Evolutionary conservation across 306 rosid genomes (phyloP), one percentile per base, ranked within the genome.

Genomic region (Medicago ruthenica): DNA sequence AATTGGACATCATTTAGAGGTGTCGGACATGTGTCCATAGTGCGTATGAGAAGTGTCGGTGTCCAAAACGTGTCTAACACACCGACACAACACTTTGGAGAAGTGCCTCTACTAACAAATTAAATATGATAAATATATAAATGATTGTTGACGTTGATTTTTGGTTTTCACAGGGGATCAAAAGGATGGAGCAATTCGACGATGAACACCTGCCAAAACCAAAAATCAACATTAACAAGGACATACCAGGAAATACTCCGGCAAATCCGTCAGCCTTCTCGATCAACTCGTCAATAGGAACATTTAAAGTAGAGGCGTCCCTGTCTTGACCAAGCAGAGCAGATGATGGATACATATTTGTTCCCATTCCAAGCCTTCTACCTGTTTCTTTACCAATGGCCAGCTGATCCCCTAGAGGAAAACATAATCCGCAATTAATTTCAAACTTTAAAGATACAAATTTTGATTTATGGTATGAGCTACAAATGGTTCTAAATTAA

Each of bases 251-350:
- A 90, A 94, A 94, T 13, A 95, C 98, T 68, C 97, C 98, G 0
- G 98, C 98, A 82, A 95, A 95, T 66, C 98, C 98, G 72, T 95
- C 98, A 11, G 98, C 98, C 82, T 89, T 92, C 87, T 94, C 97
- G 54, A 94, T 94, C 89, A 94, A 80, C 78, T 94, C 97, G 0
- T 92, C 98, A 24, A 92, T 87, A 7, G 97, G 98, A 78, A 90
- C 85, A 81, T 91, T 78, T 73, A 92, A 83, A 61, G 86, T 86
- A 63, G 92, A 65, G 65, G 90, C 80, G 85, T 85, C 96, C 82
- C 88, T 92, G 71, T 88, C 86, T 81, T 88, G 93, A 55, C 97
- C 93, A 41, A 95, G 97, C 88, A 95, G 86, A 63, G 97, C 80
- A 62, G 98, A 95, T 72, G 98, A 95, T 7, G 98, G 98, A 81